These are phyloP conservation scores for Calonectria crousiana DNA, from an alignment of 2,329 filamentous ascomycete genomes.

Conservation along the genomic window DNA sequence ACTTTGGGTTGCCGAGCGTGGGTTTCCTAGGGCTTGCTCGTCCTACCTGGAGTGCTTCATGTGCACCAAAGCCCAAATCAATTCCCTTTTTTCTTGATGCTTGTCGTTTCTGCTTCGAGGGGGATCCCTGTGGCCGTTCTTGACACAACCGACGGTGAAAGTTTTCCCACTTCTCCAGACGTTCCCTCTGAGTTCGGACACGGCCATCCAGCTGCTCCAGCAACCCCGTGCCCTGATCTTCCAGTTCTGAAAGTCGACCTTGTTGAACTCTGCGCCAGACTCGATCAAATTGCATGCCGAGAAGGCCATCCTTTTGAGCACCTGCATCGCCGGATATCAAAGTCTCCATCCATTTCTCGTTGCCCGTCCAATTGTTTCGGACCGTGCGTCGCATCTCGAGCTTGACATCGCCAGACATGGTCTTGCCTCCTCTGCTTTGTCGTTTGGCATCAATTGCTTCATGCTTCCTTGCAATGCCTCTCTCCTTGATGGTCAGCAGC, in stretches of 20 bases:
- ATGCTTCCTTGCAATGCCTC: slow-evolving; percentile 65
- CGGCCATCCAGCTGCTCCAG: slow-evolving; percentile 79
- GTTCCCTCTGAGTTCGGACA: slow-evolving; percentile 73
- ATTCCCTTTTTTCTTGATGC: slow-evolving; percentile 55
- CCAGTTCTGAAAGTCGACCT: slow-evolving; percentile 68
- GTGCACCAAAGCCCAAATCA: slow-evolving; percentile 66
- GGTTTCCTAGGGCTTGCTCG: slow-evolving; percentile 46
- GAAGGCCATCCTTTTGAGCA: slow-evolving; percentile 69
- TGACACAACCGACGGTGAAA: slow-evolving; percentile 67
- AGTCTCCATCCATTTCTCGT: slow-evolving; percentile 78
- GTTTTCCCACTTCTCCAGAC: slow-evolving; percentile 80
- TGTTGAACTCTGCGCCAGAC: slow-evolving; percentile 78
- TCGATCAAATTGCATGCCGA: slow-evolving; percentile 75
- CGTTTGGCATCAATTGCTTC: slow-evolving; percentile 57
- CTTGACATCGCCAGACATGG: slow-evolving; percentile 57
- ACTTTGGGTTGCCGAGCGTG: slow-evolving; percentile 32
- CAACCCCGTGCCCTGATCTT: slow-evolving; percentile 64
- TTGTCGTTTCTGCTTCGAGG: slow-evolving; percentile 36
- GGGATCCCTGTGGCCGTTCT: slow-evolving; percentile 39
- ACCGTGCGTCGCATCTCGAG: slow-evolving; percentile 70
- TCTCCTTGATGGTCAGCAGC: slow-evolving; percentile 73
- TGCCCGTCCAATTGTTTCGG: slow-evolving; percentile 82
- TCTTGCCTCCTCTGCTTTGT: slow-evolving; percentile 39
- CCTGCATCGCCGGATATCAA: slow-evolving; percentile 76
- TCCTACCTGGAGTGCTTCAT: slow-evolving; percentile 62